These are phyloP conservation scores for Leptodontidium sp. DNA, from an alignment of 2,329 filamentous ascomycete species.

Conservation along the genomic window DNA sequence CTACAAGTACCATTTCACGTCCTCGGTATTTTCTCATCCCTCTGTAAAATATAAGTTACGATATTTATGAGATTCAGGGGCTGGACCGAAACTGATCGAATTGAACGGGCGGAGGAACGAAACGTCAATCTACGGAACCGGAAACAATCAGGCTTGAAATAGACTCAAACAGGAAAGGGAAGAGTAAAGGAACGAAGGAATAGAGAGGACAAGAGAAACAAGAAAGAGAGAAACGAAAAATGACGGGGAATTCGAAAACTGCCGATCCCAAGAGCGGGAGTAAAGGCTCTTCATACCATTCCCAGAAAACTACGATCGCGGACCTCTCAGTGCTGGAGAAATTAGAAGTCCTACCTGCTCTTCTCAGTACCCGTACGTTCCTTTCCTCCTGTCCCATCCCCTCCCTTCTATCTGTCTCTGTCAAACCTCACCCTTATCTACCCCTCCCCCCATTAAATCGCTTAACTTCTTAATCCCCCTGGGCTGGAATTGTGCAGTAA, in stretches of 20 bases:
- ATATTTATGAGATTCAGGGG: too few species aligned
- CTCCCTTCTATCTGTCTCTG: not conserved
- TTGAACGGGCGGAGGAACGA: too few species aligned
- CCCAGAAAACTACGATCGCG: slow-evolving; percentile 32
- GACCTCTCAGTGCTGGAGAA: slow-evolving; percentile 38
- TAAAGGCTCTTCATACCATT: slow-evolving; percentile 35
- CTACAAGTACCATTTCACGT: not conserved
- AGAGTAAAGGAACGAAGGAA: not conserved
- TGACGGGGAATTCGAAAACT: not conserved
- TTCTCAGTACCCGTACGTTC: slow-evolving; percentile 33
- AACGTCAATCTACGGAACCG: too few species aligned
- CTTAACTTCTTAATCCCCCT: too few species aligned
- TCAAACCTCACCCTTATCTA: not conserved
- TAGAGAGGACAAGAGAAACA: not conserved
- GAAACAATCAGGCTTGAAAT: not conserved
- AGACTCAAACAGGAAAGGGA: not conserved
- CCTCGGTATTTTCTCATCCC: not conserved
- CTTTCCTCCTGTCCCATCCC: not conserved
- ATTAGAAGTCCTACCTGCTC: slow-evolving; percentile 34
- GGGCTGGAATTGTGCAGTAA: too few species aligned
- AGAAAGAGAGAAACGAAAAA: not conserved
- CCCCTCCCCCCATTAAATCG: not conserved
- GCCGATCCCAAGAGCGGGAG: slow-evolving; percentile 15
- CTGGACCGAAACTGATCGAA: too few species aligned
- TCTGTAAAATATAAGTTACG: not conserved